Evolutionary conservation across 345 rosid genomes (phyloP).

Genomic region (Moricandia arvensis): DNA sequence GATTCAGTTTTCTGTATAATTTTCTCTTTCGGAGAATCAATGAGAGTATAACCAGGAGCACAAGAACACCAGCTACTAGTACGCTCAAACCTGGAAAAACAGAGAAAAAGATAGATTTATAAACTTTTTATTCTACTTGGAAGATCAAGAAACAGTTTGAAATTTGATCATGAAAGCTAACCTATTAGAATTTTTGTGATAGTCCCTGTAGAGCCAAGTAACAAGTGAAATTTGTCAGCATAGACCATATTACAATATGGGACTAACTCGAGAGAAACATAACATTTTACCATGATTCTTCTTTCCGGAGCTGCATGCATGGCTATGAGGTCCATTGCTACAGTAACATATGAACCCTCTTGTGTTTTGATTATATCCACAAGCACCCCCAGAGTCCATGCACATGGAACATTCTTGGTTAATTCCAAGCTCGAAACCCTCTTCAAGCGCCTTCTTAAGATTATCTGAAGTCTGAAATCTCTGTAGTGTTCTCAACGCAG

Average conservation of each 20-base stretch:
- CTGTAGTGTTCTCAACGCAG: neutral
- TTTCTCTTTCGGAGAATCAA: neutral
- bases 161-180: neutral
- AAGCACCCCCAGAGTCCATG: constrained; percentile 28
- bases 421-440: constrained; percentile 36
- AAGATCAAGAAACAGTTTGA: neutral
- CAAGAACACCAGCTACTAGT: neutral
- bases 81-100: neutral
- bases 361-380: constrained; percentile 30
- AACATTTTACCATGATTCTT: neutral
- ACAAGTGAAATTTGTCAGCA: neutral
- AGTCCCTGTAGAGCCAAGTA: neutral
- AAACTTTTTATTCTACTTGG: neutral
- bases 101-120: neutral
- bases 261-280: neutral
- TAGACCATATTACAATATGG: neutral
- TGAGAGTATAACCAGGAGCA: neutral
- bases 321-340: neutral
- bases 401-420: constrained; percentile 25
- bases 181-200: neutral
- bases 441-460: constrained; percentile 15
- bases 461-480: neutral
- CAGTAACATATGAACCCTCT: constrained; percentile 33
- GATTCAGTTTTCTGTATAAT: neutral
- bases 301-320: neutral